These are phyloP conservation scores for Venturia asperata DNA, from an alignment of 2,329 filamentous ascomycete genomes.

Conservation along the genomic window DNA sequence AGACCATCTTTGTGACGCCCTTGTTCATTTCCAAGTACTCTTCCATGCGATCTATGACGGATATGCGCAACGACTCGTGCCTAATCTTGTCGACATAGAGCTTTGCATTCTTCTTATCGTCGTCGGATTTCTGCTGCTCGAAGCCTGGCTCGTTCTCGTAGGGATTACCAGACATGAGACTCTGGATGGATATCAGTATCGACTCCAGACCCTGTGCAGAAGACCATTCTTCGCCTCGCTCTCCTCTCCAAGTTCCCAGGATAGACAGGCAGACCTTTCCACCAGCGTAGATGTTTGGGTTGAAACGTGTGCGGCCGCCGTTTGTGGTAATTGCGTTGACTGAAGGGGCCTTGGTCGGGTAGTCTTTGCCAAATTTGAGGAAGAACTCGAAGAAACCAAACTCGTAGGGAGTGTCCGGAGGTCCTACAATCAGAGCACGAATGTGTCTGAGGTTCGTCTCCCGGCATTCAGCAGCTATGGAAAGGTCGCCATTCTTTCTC, in stretches of 20 bases:
- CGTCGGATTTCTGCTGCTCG: constrained; percentile 61
- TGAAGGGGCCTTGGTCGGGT: constrained; percentile 59
- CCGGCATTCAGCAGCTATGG: constrained; percentile 77
- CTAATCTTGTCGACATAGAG: constrained; percentile 80
- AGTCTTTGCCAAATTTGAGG: constrained; percentile 75
- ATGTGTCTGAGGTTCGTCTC: constrained; percentile 86
- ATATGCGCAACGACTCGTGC: constrained; percentile 81
- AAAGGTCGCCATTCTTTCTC: constrained; percentile 75
- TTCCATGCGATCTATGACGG: constrained; percentile 80
- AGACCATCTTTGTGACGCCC: constrained; percentile 29
- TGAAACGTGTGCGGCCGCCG: constrained; percentile 79
- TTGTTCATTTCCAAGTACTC: constrained; percentile 60
- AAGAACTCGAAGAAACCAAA: constrained; percentile 95
- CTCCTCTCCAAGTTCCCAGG: constrained; percentile 80
- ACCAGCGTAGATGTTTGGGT: constrained; percentile 88
- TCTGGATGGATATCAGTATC: constrained; percentile 90
- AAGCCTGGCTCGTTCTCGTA: constrained; percentile 96
- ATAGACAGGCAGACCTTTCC: constrained; percentile 83
- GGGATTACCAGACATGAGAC: constrained; percentile 85
- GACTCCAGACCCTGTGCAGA: constrained; percentile 93
- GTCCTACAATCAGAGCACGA: constrained; percentile 80
- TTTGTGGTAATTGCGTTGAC: constrained; percentile 77
- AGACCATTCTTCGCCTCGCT: constrained; percentile 90
- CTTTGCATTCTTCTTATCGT: constrained; percentile 66
- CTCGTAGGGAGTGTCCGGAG: constrained; percentile 91